Evolutionary conservation across 2,329 filamentous ascomycete genomes (phyloP).

Genomic region (Colletotrichum paranaense): DNA sequence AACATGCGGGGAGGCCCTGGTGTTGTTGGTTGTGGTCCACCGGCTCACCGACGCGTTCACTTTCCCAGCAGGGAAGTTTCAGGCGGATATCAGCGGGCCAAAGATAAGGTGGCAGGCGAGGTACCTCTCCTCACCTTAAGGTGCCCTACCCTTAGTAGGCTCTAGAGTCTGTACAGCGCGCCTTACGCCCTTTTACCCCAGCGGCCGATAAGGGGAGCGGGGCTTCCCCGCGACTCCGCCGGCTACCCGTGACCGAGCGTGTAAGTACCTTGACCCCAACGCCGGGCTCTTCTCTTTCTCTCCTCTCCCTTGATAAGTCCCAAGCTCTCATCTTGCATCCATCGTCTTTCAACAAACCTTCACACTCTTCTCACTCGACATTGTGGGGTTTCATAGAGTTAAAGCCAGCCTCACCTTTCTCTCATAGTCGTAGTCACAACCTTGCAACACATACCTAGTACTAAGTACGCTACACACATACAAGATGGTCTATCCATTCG

Average conservation of each 20-base stretch:
- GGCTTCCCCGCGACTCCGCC: slow-evolving; percentile 33
- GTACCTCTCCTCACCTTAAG: neutral
- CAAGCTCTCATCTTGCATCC: neutral
- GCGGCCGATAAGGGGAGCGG: slow-evolving; percentile 30
- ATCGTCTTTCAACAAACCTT: neutral
- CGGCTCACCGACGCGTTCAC: neutral
- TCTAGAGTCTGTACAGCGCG: neutral
- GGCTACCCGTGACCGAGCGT: slow-evolving; percentile 22
- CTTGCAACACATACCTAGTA: neutral
- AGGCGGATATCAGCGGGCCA: slow-evolving; percentile 36
- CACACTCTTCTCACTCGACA: neutral
- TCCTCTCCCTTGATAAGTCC: slow-evolving; percentile 12
- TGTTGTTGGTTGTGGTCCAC: neutral
- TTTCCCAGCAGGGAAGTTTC: slow-evolving; percentile 25
- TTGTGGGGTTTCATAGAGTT: neutral
- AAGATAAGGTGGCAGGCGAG: slow-evolving; percentile 8
- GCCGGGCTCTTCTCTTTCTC: neutral
- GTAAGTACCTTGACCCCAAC: slow-evolving; percentile 18
- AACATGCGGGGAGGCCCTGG: neutral
- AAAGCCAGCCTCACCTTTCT: neutral
- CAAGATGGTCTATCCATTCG: slow-evolving; percentile 45
- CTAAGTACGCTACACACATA: neutral
- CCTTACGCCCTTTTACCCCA: slow-evolving; percentile 28
- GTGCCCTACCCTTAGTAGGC: neutral
- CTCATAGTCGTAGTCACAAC: neutral